Percentiles rank a stretch among this genome's conserved stretches.
Evolutionary conservation across 139 green algal genomes (phyloP).

Genomic region (Chlorella sorokiniana): DNA sequence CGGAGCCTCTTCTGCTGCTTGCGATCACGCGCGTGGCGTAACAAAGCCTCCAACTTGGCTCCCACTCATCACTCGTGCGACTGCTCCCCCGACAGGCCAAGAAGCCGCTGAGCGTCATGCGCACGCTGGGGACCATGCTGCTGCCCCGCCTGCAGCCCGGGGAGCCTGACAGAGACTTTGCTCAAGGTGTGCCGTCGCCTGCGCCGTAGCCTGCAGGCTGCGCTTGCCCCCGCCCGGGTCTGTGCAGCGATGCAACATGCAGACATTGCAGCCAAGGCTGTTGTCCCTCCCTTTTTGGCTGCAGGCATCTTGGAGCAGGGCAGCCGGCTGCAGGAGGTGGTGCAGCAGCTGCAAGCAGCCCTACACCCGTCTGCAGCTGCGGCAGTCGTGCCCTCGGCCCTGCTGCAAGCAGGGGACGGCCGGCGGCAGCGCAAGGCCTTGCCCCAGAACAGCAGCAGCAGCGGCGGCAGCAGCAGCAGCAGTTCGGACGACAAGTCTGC

Average conservation of each 20-base stretch:
- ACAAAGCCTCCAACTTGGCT: too few relatives aligned
- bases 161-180: constrained; percentile 67
- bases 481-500: background rate
- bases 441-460: background rate
- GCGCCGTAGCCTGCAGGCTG: background rate
- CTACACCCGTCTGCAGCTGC: constrained; percentile 13
- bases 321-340: constrained; percentile 57
- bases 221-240: too few relatives aligned
- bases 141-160: constrained; percentile 53
- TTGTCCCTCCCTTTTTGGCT: background rate
- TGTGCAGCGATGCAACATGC: too few relatives aligned
- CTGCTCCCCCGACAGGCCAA: constrained; percentile 30
- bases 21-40: too few relatives aligned
- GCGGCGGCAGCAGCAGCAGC: background rate
- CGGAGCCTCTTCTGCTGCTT: too few relatives aligned
- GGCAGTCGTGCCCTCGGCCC: background rate
- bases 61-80: background rate
- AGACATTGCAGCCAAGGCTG: background rate
- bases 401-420: background rate
- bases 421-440: background rate
- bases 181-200: constrained; percentile 30
- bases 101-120: constrained; percentile 62
- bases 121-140: constrained; percentile 71
- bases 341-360: constrained; percentile 59
- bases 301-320: constrained; percentile 56